Evolutionary conservation across 306 rosid species (phyloP), one percentile per base, ranked within the genome.

Genomic region (Castanopsis chinensis): DNA sequence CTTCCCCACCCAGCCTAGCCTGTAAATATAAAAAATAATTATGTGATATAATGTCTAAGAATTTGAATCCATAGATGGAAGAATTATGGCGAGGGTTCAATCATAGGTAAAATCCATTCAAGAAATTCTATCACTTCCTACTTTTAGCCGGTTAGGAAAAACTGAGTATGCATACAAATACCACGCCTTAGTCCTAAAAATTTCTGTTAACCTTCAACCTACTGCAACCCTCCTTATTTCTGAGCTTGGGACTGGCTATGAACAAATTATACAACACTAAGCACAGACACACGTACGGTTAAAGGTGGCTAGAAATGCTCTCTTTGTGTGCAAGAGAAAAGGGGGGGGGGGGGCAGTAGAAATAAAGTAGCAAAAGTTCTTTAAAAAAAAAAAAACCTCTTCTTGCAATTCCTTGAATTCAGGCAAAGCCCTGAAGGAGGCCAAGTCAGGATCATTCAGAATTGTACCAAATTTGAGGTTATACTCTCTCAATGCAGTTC

Each of bases 1-100:
- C 99, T 85, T 93, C 98, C 77, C 99, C 99, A 23, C 99, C 99
- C 45, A 89, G 73, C 85, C 88, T 91, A 75, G 99, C 99, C 99
- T 95, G 94, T 41, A 83, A 27, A 72, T 12, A 30, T 69, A 71
- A 63, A 21, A 84, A 64, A 81, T 32, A 55, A 58, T 61, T 20
- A 58, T 70, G 63, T 67, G 3, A 25, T 57, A 53, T 65, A 58
- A 73, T 37, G 19, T 52, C 72, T 9, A 73, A 64, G 59, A 14
- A 73, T 27, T 30, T 58, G 74, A 35, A 69, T 60, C 71, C 54
- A 58, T 58, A 8, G 63, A 72, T 55, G 59, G 84, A 59, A 73
- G 78, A 76, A 69, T 21, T 51, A 32, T 58, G 54, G 63, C 2
- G 27, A 68, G 59, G 65, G 52, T 75, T 57, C 51, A 64, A 76